Evolutionary conservation across 1,139 yeast genomes (phyloP).

Genomic region (Candida dubliniensis): DNA sequence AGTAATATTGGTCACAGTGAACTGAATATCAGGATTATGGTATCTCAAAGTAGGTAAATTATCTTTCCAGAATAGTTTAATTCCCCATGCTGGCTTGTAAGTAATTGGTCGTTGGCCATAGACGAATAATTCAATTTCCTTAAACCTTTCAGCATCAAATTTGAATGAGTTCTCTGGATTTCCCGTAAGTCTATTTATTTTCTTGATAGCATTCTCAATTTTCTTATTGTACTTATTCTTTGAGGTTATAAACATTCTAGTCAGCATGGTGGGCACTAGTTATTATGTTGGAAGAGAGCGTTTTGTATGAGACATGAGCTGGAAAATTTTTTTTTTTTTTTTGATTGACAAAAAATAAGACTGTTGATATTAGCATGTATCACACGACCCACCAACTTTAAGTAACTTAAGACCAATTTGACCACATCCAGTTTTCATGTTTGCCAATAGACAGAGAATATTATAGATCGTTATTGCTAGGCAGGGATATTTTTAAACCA

Average conservation of each 20-base stretch:
- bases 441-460: no score
- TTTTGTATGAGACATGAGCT: no score
- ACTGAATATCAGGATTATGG: constrained; percentile 71
- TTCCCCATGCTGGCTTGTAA: constrained; percentile 36
- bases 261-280: not conserved
- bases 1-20: constrained; percentile 58
- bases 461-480: no score
- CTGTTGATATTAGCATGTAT: no score
- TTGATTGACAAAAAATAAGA: no score
- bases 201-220: constrained; percentile 26
- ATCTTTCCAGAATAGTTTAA: constrained; percentile 64
- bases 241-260: constrained; percentile 1
- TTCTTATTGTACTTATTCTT: constrained; percentile 10
- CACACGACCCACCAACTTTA: no score
- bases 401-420: no score
- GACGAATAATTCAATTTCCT: constrained; percentile 27
- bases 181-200: constrained; percentile 44
- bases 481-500: no score
- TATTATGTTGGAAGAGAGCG: not conserved
- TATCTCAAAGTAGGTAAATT: constrained; percentile 77
- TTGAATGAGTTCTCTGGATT: constrained; percentile 34
- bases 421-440: no score
- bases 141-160: constrained; percentile 25
- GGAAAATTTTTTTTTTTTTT: no score
- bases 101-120: constrained; percentile 10